Percentiles rank a stretch among this genome's conserved stretches.
These are phyloP conservation scores for Leucocoprinus birnbaumii DNA, from an alignment of 768 basidiomycete genomes.

Conservation along the genomic window DNA sequence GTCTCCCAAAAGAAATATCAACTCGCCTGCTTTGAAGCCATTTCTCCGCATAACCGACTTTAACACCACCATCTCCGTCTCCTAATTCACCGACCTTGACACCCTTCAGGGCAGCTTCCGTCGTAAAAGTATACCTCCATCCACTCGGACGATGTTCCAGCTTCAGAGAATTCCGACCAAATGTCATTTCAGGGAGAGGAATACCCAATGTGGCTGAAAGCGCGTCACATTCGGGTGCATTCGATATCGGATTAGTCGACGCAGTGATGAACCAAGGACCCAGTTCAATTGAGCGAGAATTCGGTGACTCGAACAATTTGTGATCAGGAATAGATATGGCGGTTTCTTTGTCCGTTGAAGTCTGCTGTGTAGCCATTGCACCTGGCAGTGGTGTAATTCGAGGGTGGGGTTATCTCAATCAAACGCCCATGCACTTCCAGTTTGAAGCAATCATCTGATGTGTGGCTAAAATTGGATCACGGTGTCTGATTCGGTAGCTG, in stretches of 20 bases:
- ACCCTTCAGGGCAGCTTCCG: constrained; percentile 59
- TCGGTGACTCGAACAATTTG: constrained; percentile 64
- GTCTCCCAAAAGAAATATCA: constrained; percentile 11
- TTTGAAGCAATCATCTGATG: not conserved
- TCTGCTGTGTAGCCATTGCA: not conserved
- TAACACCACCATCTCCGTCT: constrained; percentile 87
- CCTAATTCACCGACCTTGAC: constrained; percentile 78
- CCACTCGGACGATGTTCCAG: constrained; percentile 64
- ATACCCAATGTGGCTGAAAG: constrained; percentile 65
- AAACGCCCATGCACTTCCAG: not conserved
- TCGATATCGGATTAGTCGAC: constrained; percentile 76
- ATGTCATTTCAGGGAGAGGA: constrained; percentile 96
- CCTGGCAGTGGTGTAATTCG: not conserved
- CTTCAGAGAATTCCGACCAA: constrained; percentile 76
- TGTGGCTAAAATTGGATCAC: not conserved
- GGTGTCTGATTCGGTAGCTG: too few relatives aligned
- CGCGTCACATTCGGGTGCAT: constrained; percentile 69
- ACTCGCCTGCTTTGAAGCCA: constrained; percentile 88
- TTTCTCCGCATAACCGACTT: constrained; percentile 91
- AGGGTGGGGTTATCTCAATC: not conserved
- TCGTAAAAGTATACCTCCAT: constrained; percentile 65
- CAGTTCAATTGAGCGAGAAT: constrained; percentile 66
- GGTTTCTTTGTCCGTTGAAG: constrained; percentile 17
- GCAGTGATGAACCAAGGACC: constrained; percentile 69
- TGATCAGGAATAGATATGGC: constrained; percentile 52